Evolutionary conservation across 495 filamentous ascomycete species (phyloP).

Genomic region (Neurospora discreta): DNA sequence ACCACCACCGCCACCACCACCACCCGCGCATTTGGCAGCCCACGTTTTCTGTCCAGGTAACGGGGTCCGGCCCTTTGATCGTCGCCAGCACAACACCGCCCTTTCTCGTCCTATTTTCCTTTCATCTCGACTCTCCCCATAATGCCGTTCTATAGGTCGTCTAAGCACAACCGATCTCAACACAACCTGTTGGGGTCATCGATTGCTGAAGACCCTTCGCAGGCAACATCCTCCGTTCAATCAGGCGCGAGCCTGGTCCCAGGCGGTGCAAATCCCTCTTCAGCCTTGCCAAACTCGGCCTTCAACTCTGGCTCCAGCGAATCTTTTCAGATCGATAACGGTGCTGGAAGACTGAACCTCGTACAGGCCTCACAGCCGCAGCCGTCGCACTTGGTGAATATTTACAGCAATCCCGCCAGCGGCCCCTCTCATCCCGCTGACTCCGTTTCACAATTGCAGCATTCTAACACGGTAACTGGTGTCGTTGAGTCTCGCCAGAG

Average conservation of each 20-base stretch:
- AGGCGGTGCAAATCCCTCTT: slow-evolving; percentile 29
- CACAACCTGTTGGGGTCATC: slow-evolving; percentile 35
- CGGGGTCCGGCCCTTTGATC: background rate
- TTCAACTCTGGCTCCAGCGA: slow-evolving; percentile 32
- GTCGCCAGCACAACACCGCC: background rate
- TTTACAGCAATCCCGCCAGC: slow-evolving; percentile 19
- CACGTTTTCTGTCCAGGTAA: background rate
- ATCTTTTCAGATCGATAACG: slow-evolving; percentile 31
- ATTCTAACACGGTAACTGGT: slow-evolving; percentile 23
- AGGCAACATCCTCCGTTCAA: slow-evolving; percentile 11
- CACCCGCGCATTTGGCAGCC: background rate
- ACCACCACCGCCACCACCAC: background rate
- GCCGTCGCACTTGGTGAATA: slow-evolving; percentile 20
- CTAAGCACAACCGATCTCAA: slow-evolving; percentile 39
- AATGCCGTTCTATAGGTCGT: slow-evolving; percentile 38
- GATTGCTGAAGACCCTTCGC: slow-evolving; percentile 15
- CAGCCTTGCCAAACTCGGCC: slow-evolving; percentile 33
- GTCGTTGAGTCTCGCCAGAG: slow-evolving; percentile 19
- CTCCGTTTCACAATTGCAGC: slow-evolving; percentile 19
- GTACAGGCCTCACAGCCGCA: slow-evolving; percentile 11
- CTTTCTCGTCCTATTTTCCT: background rate
- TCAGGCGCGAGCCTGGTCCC: slow-evolving; percentile 18
- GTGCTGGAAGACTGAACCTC: background rate
- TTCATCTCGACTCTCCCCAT: slow-evolving; percentile 8
- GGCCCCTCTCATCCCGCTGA: slow-evolving; percentile 7